Conservation (phyloP, 1,139 yeast genomes). For the Saccharomyces hybrid region DNA sequence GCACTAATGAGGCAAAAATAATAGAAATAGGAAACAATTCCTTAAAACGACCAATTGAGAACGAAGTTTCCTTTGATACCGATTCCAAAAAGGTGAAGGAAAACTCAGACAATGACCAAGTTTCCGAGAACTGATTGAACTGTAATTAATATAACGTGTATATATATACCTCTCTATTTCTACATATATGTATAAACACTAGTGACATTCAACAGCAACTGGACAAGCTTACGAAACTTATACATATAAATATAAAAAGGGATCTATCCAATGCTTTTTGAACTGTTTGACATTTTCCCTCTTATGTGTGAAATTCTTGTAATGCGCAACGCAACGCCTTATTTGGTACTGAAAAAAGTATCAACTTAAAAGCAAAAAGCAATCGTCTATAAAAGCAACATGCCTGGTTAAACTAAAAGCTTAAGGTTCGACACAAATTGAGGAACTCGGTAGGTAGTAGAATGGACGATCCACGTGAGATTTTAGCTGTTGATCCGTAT, state of each 20-base stretch:
- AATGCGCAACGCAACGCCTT: background rate
- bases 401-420: background rate
- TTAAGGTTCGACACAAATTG: background rate
- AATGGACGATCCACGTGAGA: slow-evolving; percentile 28
- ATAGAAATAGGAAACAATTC: background rate
- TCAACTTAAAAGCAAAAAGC: background rate
- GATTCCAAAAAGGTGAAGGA: background rate
- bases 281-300: background rate
- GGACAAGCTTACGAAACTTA: background rate
- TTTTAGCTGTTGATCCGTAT: slow-evolving; percentile 16
- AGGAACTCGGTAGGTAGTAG: background rate
- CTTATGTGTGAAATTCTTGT: background rate
- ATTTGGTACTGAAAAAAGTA: background rate
- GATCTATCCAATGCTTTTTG: background rate
- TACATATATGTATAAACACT: background rate
- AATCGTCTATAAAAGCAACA: background rate
- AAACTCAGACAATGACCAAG: background rate
- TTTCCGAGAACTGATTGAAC: background rate
- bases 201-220: background rate
- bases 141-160: background rate
- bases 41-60: background rate
- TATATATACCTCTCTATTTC: background rate
- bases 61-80: background rate
- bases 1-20: background rate
- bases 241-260: background rate